Conservation (phyloP, 2,329 filamentous ascomycete species). For the Colletotrichum filicis region DNA sequence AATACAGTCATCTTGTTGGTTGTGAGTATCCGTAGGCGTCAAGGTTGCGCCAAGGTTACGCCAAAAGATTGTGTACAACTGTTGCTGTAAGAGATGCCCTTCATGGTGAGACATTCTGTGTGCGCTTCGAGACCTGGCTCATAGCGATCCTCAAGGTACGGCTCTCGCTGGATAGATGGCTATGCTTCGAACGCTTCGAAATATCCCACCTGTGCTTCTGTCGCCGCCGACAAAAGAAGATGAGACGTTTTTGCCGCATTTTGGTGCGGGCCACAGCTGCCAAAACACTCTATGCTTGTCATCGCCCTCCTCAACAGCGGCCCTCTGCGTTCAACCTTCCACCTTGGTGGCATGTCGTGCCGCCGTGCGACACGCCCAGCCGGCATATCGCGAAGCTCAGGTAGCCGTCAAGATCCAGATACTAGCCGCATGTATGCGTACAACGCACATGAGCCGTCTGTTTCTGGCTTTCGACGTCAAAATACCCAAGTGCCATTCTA, state of each 20-base stretch:
- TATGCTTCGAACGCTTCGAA: not conserved
- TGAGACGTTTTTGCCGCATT: not conserved
- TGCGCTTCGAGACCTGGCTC: conserved; percentile 1
- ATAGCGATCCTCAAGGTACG: not conserved
- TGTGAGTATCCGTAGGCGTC: not conserved
- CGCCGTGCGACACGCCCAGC: conserved; percentile 1
- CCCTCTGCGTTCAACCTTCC: not conserved
- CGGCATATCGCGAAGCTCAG: conserved; percentile 15
- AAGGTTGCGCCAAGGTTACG: not conserved
- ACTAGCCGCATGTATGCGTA: not conserved
- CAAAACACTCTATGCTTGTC: not conserved
- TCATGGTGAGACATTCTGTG: conserved; percentile 28
- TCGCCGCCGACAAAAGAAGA: not conserved
- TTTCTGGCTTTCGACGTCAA: not conserved
- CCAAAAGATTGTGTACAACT: conserved; percentile 1
- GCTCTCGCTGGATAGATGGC: not conserved
- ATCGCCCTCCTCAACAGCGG: not conserved
- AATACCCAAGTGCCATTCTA: not conserved
- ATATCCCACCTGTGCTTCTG: conserved; percentile 7
- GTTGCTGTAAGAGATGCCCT: conserved; percentile 13
- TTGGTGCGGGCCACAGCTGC: not conserved
- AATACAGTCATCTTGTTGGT: not conserved
- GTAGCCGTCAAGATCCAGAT: conserved; percentile 7
- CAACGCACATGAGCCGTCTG: not conserved
- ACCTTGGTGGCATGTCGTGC: conserved; percentile 7